Evolutionary conservation across 2,329 filamentous ascomycete genomes (phyloP), one percentile per base, ranked within the genome.

Genomic region (Lithohypha guttulata): DNA sequence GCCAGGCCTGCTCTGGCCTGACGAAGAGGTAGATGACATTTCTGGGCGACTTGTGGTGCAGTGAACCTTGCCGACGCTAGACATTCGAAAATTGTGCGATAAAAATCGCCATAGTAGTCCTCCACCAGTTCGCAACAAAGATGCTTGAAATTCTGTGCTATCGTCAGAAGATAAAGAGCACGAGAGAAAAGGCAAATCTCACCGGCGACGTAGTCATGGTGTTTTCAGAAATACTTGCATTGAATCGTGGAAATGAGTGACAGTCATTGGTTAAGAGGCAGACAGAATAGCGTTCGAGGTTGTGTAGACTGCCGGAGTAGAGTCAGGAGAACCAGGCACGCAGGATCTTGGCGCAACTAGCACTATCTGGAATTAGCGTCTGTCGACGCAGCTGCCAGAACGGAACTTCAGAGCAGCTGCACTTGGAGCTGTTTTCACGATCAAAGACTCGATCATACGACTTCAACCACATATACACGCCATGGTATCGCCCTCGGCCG

Each of bases 101-200:
- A 85, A 43, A 96, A 77, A 65, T 93, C 84, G 57, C 91, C 91
- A 61, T 91, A 89, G 43, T 84, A 72, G 59, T 95, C 86, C 57
- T 86, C 79, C 48, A 96, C 80, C 47, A 95, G 73, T 58, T 93
- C 77, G 66, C 80, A 75, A 69, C 85, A 94, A 57, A 96, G 83
- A 14, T 20, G 19, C 23, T 31, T 15, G 25, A 39, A 30, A 15
- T 26, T 23, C 35, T 39, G 27, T 6, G n/a, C 6, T 9, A 10
- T n/a, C 18, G 26, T 39, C 26, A 39, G 35, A 18, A 28, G 19
- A 30, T 13, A 28, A 21, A 21, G 19, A 39, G 11, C 17, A 13
- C 10, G 4, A 23, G 19, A 27, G 14, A 2, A n/a, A 11, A 7
- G 23, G 13, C 26, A 3, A 11, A 14, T 10, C 26, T 31, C 35